These are phyloP conservation scores for Chrysanthemum lavandulifolium DNA, from an alignment of 129 eudicot species.

Conservation along the genomic window DNA sequence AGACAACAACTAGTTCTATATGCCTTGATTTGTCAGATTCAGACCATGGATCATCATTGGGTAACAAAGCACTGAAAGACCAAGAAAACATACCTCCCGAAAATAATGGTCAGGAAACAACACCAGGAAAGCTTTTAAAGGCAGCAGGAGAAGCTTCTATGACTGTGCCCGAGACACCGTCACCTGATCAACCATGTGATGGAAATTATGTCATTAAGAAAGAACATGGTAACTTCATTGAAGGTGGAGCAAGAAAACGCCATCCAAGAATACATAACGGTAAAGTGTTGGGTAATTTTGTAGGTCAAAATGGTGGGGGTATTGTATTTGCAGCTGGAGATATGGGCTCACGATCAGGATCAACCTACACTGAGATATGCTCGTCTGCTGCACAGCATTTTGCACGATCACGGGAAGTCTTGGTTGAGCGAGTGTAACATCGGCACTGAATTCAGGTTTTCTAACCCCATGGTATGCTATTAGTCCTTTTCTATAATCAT, in stretches of 20 bases:
- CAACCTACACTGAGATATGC: slow-evolving; percentile 79
- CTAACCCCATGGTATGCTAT: slow-evolving; percentile 83
- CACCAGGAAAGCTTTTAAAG: slow-evolving; percentile 67
- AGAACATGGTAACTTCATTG: slow-evolving; percentile 65
- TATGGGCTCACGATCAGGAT: slow-evolving; percentile 53
- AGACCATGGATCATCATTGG: slow-evolving; percentile 41
- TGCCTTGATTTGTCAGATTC: slow-evolving; percentile 80
- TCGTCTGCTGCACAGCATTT: slow-evolving; percentile 83
- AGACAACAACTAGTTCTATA: slow-evolving; percentile 43
- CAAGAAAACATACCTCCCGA: slow-evolving; percentile 76
- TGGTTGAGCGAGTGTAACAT: slow-evolving; percentile 91
- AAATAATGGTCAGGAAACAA: slow-evolving; percentile 43
- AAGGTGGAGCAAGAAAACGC: slow-evolving; percentile 81
- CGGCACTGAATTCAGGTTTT: slow-evolving; percentile 82
- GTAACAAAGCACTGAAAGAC: slow-evolving; percentile 28
- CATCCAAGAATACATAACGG: slow-evolving; percentile 45
- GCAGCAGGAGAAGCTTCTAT: slow-evolving; percentile 50
- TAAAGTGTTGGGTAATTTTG: slow-evolving; percentile 42
- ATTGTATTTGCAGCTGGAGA: slow-evolving; percentile 26
- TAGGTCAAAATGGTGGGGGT: slow-evolving; percentile 48
- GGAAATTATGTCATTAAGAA: slow-evolving; percentile 57
- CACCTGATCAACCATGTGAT: slow-evolving; percentile 74
- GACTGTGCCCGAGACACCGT: slow-evolving; percentile 85
- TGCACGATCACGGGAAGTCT: slow-evolving; percentile 82
- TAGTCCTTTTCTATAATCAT: background rate